A percentile compares a stretch with the other conserved stretches of the same genome.
These are phyloP conservation scores for Cyclotella cryptica DNA, from an alignment of 108 stramenopile species.

Conservation along the genomic window DNA sequence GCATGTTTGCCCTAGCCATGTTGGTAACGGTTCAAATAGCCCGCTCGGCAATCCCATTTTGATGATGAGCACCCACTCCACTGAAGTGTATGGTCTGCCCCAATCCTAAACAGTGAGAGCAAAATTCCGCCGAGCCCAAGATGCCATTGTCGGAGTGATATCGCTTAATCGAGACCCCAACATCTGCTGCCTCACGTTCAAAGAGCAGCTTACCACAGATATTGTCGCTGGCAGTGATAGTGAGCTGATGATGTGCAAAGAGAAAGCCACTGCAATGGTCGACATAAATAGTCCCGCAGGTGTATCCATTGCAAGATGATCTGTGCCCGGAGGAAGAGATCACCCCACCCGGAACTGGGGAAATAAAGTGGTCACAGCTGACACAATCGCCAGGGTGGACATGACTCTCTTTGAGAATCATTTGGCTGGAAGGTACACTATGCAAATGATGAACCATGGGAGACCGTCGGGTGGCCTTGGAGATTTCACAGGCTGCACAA, in stretches of 20 bases:
- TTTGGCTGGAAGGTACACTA: not conserved
- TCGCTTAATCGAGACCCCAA: too few relatives aligned
- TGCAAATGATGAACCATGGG: not conserved
- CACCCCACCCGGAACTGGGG: too few relatives aligned
- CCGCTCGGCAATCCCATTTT: too few relatives aligned
- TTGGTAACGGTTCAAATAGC: slow-evolving; percentile 7
- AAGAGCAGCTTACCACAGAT: too few relatives aligned
- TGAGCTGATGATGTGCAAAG: not conserved
- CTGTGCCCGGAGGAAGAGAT: too few relatives aligned
- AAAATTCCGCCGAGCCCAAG: slow-evolving; percentile 3
- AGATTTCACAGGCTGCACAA: too few relatives aligned
- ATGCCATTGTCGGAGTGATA: slow-evolving; percentile 27
- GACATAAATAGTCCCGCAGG: too few relatives aligned
- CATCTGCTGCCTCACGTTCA: too few relatives aligned
- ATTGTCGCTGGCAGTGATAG: slow-evolving; percentile 37
- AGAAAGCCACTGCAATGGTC: not conserved
- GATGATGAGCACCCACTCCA: too few relatives aligned
- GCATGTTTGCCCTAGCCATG: slow-evolving; percentile 52
- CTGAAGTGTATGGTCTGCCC: not conserved
- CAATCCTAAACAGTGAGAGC: not conserved
- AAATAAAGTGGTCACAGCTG: too few relatives aligned
- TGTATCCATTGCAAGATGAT: too few relatives aligned
- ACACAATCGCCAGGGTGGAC: slow-evolving; percentile 44
- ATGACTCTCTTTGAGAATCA: slow-evolving; percentile 12
- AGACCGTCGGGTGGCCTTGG: not conserved